A percentile compares a stretch with the other conserved stretches of the same genome.
Conservation (phyloP, 2,329 filamentous ascomycete species). For the Cordyceps tenuipes region DNA sequence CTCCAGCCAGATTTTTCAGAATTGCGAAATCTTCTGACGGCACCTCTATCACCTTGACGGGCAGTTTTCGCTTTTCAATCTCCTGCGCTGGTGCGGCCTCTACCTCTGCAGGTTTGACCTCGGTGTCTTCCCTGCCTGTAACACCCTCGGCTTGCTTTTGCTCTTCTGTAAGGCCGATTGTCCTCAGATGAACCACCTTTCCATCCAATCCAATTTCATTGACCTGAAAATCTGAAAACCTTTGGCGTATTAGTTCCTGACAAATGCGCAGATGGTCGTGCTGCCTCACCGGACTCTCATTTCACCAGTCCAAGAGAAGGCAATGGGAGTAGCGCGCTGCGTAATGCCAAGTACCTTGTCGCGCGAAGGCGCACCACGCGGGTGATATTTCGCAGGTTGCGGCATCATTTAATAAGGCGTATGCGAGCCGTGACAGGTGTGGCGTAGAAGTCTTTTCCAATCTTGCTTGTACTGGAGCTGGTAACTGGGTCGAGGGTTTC, state of each 20-base stretch:
- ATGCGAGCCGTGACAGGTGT: not conserved
- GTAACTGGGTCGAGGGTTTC: conserved; percentile 14
- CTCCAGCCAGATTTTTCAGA: conserved; percentile 32
- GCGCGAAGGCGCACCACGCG: conserved; percentile 25
- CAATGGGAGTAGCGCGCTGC: conserved; percentile 30
- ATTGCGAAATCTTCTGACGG: conserved; percentile 25
- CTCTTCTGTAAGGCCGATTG: conserved; percentile 26
- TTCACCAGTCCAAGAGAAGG: conserved; percentile 31
- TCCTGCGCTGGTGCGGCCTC: conserved; percentile 16
- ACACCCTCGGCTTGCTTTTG: conserved; percentile 13
- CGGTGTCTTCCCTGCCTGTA: conserved; percentile 16
- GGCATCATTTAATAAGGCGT: conserved; percentile 19
- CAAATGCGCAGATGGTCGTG: not conserved
- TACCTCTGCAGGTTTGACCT: conserved; percentile 4
- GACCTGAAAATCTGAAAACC: conserved; percentile 88
- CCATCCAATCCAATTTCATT: conserved; percentile 78
- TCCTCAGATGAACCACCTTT: conserved; percentile 62
- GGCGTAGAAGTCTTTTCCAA: conserved; percentile 7
- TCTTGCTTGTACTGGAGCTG: not conserved
- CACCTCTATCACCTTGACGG: conserved; percentile 19
- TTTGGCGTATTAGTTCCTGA: conserved; percentile 20
- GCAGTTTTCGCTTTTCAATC: conserved; percentile 15
- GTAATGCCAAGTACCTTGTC: conserved; percentile 31
- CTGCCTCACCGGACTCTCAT: conserved; percentile 29
- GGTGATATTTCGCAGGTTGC: conserved; percentile 22